A percentile compares a stretch with the other conserved stretches of the same genome.
phyloP scores from a whole-genome alignment of 768 basidiomycete genomes.

The Leccinum subtestaceum region DNA sequence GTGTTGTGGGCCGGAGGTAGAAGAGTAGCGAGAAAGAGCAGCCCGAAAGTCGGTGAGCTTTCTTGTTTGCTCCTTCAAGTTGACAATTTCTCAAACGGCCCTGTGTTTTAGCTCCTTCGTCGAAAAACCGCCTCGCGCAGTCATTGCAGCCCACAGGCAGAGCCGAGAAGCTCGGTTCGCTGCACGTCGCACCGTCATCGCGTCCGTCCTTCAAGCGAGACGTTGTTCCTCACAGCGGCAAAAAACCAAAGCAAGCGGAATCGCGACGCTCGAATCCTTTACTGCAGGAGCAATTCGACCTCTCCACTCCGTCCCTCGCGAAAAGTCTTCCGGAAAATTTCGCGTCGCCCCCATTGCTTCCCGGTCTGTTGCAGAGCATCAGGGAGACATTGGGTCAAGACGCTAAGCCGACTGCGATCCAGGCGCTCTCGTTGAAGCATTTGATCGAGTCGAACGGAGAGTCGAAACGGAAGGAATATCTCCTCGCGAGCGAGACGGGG shows the following conservation, averaged over 20 bases:
- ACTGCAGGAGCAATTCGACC: constrained; percentile 38
- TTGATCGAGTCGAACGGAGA: constrained; percentile 39
- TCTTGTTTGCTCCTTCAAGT: neutral
- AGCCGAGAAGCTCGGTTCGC: constrained; percentile 25
- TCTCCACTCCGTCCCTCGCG: constrained; percentile 23
- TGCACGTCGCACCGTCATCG: constrained; percentile 24
- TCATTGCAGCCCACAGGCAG: constrained; percentile 28
- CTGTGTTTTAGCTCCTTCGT: constrained; percentile 16
- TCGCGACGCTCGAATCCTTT: constrained; percentile 25
- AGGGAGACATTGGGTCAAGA: constrained; percentile 54
- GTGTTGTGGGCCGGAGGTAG: constrained; percentile 8
- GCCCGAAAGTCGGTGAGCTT: constrained; percentile 14
- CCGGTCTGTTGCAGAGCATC: constrained; percentile 59
- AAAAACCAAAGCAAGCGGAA: constrained; percentile 1
- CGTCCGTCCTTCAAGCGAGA: constrained; percentile 20
- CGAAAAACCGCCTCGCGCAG: constrained; percentile 27
- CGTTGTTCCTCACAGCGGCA: constrained; percentile 17
- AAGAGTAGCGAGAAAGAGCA: constrained; percentile 14
- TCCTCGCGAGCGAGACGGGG: constrained; percentile 87
- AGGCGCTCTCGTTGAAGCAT: constrained; percentile 68
- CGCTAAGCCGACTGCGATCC: constrained; percentile 73
- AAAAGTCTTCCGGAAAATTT: constrained; percentile 43
- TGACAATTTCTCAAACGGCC: neutral
- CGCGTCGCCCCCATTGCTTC: constrained; percentile 65
- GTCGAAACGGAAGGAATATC: constrained; percentile 39